Evolutionary conservation across 305 asterid genomes (phyloP).

Genomic region (Solanum aculeatissimum): DNA sequence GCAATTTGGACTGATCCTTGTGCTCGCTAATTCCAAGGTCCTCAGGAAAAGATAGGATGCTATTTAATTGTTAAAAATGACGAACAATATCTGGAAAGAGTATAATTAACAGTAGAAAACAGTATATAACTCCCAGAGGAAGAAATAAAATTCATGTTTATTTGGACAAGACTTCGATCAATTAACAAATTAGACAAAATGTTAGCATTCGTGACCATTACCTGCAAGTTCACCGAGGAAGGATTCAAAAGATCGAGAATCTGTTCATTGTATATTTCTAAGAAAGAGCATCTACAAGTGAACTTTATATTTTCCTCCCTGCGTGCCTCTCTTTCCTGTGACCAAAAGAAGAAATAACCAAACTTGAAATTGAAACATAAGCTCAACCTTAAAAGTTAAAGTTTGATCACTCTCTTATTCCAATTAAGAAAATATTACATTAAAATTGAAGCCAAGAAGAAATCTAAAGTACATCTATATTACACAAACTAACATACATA

Average conservation of each 20-base stretch:
- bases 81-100: background rate
- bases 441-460: background rate
- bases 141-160: background rate
- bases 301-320: conserved; percentile 81
- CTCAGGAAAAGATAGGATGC: background rate
- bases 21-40: background rate
- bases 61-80: background rate
- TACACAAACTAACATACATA: background rate
- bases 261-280: conserved; percentile 93
- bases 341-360: background rate
- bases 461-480: background rate
- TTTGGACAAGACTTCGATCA: background rate
- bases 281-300: conserved; percentile 83
- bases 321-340: conserved; percentile 85
- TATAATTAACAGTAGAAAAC: background rate
- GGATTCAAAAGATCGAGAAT: conserved; percentile 93
- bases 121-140: background rate
- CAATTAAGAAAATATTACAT: background rate
- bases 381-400: background rate
- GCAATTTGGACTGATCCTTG: background rate
- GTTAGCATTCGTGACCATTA: conserved; percentile 2
- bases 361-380: background rate
- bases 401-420: background rate
- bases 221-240: conserved; percentile 80
- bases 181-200: background rate